phyloP scores from a whole-genome alignment of 1,284 basidiomycete species.

The Sphagnurus paluster region DNA sequence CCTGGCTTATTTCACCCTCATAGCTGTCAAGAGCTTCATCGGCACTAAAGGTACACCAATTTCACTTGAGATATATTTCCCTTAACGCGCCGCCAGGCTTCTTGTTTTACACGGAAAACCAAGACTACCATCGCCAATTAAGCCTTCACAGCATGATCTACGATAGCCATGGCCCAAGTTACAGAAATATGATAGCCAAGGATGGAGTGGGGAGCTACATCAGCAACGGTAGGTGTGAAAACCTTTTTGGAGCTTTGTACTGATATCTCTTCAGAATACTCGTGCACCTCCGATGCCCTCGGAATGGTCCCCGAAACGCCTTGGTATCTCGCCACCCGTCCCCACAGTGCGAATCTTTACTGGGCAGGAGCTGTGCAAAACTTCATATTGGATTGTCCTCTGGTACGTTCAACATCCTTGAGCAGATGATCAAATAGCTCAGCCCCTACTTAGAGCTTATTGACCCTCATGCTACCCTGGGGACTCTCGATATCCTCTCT shows the following conservation, averaged over 20 bases:
- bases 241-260: neutral
- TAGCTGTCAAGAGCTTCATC: conserved; percentile 28
- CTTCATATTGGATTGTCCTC: conserved; percentile 27
- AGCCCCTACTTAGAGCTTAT: conserved; percentile 22
- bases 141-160: conserved; percentile 39
- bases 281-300: conserved; percentile 28
- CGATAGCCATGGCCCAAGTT: conserved; percentile 20
- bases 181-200: conserved; percentile 36
- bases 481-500: conserved; percentile 22
- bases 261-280: conserved; percentile 31
- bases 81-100: conserved; percentile 29
- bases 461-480: conserved; percentile 24
- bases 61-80: neutral
- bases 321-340: conserved; percentile 24
- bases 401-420: conserved; percentile 25
- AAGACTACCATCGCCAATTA: conserved; percentile 35
- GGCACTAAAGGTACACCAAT: conserved; percentile 32
- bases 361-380: conserved; percentile 32
- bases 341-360: conserved; percentile 30
- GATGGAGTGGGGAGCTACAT: conserved; percentile 34
- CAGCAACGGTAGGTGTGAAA: conserved; percentile 25
- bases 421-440: neutral
- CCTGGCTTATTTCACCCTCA: conserved; percentile 26
- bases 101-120: conserved; percentile 40
- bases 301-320: conserved; percentile 32